Percentiles rank a stretch among this genome's conserved stretches.
Conservation (phyloP, 768 basidiomycete genomes). For the Leucosporidium scottii region DNA sequence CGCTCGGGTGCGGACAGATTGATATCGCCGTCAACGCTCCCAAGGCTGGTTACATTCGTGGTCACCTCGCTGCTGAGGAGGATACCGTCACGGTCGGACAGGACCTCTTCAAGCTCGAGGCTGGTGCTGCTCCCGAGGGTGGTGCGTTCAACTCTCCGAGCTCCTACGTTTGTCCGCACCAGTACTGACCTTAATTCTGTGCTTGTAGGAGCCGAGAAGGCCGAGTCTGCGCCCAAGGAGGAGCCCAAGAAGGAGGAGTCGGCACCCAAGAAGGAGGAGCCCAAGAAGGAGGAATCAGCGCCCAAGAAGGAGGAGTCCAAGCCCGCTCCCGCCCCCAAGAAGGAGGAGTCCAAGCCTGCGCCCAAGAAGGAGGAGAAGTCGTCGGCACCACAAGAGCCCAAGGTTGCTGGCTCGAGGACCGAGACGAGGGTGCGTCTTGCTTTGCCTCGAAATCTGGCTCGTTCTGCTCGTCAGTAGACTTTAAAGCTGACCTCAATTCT, state of each 20-base stretch:
- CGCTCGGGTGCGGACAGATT: slow-evolving; percentile 53
- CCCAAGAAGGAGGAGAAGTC: slow-evolving; percentile 40
- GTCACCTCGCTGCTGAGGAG: slow-evolving; percentile 81
- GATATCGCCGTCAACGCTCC: slow-evolving; percentile 96
- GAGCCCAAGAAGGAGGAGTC: slow-evolving; percentile 43
- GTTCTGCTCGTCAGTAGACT: neutral
- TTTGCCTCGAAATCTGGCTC: too few relatives aligned
- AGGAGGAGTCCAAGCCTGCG: slow-evolving; percentile 38
- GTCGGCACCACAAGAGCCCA: slow-evolving; percentile 38
- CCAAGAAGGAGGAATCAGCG: slow-evolving; percentile 37
- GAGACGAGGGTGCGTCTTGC: slow-evolving; percentile 68
- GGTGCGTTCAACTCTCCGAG: slow-evolving; percentile 42
- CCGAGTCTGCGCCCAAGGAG: slow-evolving; percentile 33
- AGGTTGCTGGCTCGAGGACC: slow-evolving; percentile 54
- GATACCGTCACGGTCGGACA: slow-evolving; percentile 91
- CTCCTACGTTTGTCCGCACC: neutral
- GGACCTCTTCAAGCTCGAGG: slow-evolving; percentile 84
- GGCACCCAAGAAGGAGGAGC: slow-evolving; percentile 43
- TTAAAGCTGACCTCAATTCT: neutral
- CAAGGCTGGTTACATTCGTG: slow-evolving; percentile 73
- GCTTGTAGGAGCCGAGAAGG: slow-evolving; percentile 8
- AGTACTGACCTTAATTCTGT: neutral
- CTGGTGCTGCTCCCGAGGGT: slow-evolving; percentile 56
- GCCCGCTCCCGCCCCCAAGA: slow-evolving; percentile 39
- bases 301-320: slow-evolving; percentile 40